phyloP scores from a whole-genome alignment of 2,329 filamentous ascomycete genomes.

The Colletotrichum acutatum region DNA sequence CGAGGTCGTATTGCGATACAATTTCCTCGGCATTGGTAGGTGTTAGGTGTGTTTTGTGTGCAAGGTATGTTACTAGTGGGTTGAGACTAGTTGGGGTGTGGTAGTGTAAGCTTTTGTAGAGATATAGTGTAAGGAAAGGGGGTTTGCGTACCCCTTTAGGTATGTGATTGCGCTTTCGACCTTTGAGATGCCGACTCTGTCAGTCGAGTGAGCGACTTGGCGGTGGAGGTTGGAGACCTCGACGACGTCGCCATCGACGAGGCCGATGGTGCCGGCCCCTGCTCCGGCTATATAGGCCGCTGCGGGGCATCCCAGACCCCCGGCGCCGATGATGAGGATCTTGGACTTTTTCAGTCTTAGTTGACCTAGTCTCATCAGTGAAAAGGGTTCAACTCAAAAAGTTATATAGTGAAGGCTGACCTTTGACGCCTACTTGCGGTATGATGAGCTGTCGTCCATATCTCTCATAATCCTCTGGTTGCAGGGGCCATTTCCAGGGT shows the following conservation, averaged over 20 bases:
- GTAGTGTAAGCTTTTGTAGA: constrained; percentile 3
- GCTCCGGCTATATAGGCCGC: constrained; percentile 93
- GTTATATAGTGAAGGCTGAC: constrained; percentile 50
- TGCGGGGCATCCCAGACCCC: constrained; percentile 91
- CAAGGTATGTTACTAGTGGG: constrained; percentile 72
- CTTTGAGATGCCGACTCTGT: constrained; percentile 79
- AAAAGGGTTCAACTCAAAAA: background rate
- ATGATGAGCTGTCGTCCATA: constrained; percentile 95
- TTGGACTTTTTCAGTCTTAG: constrained; percentile 74
- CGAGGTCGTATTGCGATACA: constrained; percentile 79
- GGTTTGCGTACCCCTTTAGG: constrained; percentile 59
- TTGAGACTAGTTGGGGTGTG: constrained; percentile 69
- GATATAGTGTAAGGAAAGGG: background rate
- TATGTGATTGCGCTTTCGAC: constrained; percentile 79
- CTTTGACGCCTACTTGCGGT: constrained; percentile 80
- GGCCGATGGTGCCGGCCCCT: constrained; percentile 83
- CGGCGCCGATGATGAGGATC: constrained; percentile 86
- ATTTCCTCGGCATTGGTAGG: constrained; percentile 75
- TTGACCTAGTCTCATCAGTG: constrained; percentile 68
- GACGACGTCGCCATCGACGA: constrained; percentile 89
- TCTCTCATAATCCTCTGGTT: constrained; percentile 79
- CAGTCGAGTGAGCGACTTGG: constrained; percentile 83
- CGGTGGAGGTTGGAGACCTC: constrained; percentile 93
- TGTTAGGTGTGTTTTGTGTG: constrained; percentile 73
- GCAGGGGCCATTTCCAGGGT: constrained; percentile 73